Conservation (phyloP, 108 stramenopile species). For the Skeletonema grethae region DNA sequence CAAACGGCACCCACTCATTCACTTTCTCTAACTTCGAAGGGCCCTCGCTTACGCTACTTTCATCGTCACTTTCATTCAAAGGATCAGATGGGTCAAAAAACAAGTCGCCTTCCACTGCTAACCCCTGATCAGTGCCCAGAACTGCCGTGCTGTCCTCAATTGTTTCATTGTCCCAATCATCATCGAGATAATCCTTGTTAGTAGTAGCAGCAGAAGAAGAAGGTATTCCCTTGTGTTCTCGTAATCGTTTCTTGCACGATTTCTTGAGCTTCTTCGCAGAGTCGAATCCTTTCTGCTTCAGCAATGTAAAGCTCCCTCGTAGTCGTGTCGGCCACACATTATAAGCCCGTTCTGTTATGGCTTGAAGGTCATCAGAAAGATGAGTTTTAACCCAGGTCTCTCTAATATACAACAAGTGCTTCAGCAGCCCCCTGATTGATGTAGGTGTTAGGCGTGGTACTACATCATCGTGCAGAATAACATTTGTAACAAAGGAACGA, state of each 20-base stretch:
- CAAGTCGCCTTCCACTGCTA: conserved; percentile 75
- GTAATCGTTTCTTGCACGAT: conserved; percentile 64
- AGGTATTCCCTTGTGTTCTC: conserved; percentile 11
- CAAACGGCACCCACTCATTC: conserved; percentile 49
- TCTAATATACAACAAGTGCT: conserved; percentile 84
- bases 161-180: background rate
- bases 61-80: conserved; percentile 67
- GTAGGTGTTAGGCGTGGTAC: conserved; percentile 92
- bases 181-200: background rate
- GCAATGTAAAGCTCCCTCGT: conserved; percentile 68
- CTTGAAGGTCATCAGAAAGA: conserved; percentile 73
- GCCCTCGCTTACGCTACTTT: conserved; percentile 51
- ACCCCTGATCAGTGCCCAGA: conserved; percentile 20
- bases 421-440: conserved; percentile 81
- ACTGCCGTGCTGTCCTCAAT: conserved; percentile 13
- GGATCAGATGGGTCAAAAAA: conserved; percentile 69
- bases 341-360: conserved; percentile 75
- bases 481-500: conserved; percentile 74
- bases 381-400: conserved; percentile 89
- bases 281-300: conserved; percentile 27
- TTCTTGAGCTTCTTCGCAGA: conserved; percentile 61
- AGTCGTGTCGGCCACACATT: conserved; percentile 78
- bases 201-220: background rate
- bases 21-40: conserved; percentile 34
- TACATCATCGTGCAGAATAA: conserved; percentile 93